These are phyloP conservation scores for Lenzites betulinus DNA, from an alignment of 768 basidiomycete genomes.

Conservation along the genomic window DNA sequence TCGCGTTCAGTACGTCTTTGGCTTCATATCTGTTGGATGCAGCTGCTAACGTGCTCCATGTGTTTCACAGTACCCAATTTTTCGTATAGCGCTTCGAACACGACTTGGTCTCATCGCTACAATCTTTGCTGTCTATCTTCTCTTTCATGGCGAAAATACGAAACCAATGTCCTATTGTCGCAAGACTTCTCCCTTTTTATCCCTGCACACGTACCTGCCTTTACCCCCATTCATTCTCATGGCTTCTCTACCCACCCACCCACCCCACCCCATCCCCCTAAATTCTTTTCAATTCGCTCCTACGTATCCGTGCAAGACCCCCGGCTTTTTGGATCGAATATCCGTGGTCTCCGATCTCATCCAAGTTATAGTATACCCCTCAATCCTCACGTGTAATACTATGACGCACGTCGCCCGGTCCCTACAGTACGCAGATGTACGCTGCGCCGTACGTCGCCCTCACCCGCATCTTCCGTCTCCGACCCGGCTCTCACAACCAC, in stretches of 20 bases:
- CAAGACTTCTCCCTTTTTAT: conserved; percentile 14
- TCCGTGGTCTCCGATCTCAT: conserved; percentile 33
- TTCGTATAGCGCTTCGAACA: conserved; percentile 61
- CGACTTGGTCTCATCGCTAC: conserved; percentile 28
- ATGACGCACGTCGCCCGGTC: conserved; percentile 35
- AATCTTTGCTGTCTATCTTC: conserved; percentile 21
- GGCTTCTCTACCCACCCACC: conserved; percentile 3
- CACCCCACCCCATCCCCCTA: conserved; percentile 9
- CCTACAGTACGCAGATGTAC: conserved; percentile 28
- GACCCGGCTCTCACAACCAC: not conserved
- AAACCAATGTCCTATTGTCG: conserved; percentile 22
- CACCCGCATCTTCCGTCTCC: conserved; percentile 9
- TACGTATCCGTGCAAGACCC: conserved; percentile 29
- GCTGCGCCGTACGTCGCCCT: conserved; percentile 26
- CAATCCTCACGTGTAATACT: conserved; percentile 44
- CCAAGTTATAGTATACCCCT: conserved; percentile 38
- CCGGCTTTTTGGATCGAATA: conserved; percentile 35
- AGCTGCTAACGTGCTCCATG: conserved; percentile 9
- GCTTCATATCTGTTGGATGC: conserved; percentile 7
- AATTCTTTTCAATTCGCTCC: conserved; percentile 16
- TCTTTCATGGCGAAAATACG: conserved; percentile 22
- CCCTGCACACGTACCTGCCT: conserved; percentile 10
- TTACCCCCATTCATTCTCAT: conserved; percentile 9
- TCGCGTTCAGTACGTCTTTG: conserved; percentile 75
- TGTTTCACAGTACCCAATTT: conserved; percentile 71